Evolutionary conservation across 768 basidiomycete genomes (phyloP).

Genomic region (Psilocybe cyanescens): DNA sequence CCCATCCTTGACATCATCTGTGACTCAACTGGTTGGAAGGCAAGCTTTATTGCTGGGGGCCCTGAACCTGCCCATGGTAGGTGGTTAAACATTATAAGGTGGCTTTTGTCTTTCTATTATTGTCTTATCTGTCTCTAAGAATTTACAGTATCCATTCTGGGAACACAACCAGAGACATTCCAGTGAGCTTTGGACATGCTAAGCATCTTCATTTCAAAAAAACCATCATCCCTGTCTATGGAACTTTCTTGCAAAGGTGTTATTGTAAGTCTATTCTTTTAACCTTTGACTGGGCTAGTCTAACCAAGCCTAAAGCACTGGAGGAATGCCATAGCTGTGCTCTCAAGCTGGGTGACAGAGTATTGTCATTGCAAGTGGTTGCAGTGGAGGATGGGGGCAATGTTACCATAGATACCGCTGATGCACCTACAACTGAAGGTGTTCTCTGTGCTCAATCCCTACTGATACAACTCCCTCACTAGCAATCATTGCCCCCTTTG

Average conservation of each 20-base stretch:
- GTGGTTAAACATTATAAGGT: conserved; percentile 17
- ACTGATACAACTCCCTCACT: too few relatives aligned
- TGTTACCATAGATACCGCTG: too few relatives aligned
- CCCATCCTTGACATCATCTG: conserved; percentile 16
- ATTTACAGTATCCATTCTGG: conserved; percentile 24
- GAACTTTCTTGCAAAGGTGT: conserved; percentile 19
- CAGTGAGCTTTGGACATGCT: conserved; percentile 21
- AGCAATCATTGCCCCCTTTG: too few relatives aligned
- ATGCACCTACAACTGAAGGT: too few relatives aligned
- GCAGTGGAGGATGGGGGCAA: too few relatives aligned
- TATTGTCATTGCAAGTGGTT: too few relatives aligned
- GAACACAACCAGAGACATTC: conserved; percentile 15
- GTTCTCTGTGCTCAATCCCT: too few relatives aligned
- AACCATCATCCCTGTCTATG: conserved; percentile 18
- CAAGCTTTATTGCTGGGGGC: conserved; percentile 16
- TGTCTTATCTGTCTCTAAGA: not conserved
- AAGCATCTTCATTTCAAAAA: conserved; percentile 14
- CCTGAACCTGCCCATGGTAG: conserved; percentile 21
- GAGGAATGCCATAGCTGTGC: conserved; percentile 17
- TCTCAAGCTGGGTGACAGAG: conserved; percentile 7
- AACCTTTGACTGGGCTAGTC: not conserved
- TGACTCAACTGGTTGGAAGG: conserved; percentile 19
- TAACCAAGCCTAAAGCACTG: not conserved
- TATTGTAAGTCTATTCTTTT: conserved; percentile 17
- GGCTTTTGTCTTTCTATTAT: not conserved